Evolutionary conservation across 2,329 filamentous ascomycete genomes (phyloP).

Genomic region (Cadophora sp.): DNA sequence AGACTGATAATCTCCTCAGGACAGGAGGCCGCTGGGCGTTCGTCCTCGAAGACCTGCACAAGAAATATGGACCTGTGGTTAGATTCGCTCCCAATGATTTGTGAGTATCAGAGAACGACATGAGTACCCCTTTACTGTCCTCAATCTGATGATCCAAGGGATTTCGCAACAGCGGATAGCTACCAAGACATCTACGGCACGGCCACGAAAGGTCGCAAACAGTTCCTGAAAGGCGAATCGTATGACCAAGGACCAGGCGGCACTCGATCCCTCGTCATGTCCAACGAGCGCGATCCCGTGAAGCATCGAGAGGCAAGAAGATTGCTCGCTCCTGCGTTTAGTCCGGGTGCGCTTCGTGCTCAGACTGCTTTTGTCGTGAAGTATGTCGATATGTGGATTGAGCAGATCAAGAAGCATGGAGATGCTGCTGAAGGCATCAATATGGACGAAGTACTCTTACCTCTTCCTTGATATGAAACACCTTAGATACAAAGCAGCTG

Average conservation of each 20-base stretch:
- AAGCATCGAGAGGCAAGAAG: not conserved
- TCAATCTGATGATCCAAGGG: not conserved
- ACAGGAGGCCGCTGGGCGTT: constrained; percentile 5
- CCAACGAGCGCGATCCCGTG: not conserved
- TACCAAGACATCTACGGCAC: constrained; percentile 9
- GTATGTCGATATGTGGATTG: constrained; percentile 8
- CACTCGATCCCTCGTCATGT: not conserved
- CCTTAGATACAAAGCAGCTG: not conserved
- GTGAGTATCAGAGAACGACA: not conserved
- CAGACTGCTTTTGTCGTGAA: not conserved
- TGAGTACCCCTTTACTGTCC: not conserved
- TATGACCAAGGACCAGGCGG: constrained; percentile 1
- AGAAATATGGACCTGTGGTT: constrained; percentile 7
- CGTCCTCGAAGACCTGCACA: not conserved
- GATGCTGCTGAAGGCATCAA: not conserved
- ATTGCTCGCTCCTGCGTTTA: constrained; percentile 1
- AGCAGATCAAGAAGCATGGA: constrained; percentile 8
- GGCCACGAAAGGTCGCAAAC: constrained; percentile 3
- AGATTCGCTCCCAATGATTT: constrained; percentile 3
- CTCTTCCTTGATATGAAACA: not conserved
- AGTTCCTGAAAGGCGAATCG: constrained; percentile 1
- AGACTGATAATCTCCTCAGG: not conserved
- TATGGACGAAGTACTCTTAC: not conserved
- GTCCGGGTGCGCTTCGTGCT: not conserved
- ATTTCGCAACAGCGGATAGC: not conserved